Base-by-base conservation (phyloP, 1,139 yeast genomes). In the Lodderomyces elongisporus region DNA sequence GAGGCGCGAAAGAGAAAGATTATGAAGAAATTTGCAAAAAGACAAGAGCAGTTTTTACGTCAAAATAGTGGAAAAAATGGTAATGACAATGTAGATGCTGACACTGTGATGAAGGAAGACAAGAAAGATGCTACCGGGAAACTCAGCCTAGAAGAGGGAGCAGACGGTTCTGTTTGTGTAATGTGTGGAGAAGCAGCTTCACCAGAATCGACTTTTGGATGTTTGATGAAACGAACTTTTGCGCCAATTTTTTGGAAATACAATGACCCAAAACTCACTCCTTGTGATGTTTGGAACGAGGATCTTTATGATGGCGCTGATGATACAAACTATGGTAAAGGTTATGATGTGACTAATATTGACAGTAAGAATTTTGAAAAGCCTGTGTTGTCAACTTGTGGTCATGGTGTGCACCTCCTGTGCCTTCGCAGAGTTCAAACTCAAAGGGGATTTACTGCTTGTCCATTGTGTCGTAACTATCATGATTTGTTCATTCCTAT, bases 381-480 rank as follows among this genome's bases (percentile, higher is more conserved):
- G 7, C 38, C 58, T 25, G 77, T 75, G 4, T 58, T 71, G 13
- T 61, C 74, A 3, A 77, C 85, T 2, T 82, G 91, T 59, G 79
- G 83, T 15, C 93, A 82, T 54, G 78, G 77, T 7, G 70, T 81
- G 59, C 93, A 82, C 52, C 66, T 59, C 41, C n/a, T n/a, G n/a
- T n/a, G n/a, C n/a, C n/a, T n/a, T n/a, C n/a, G n/a, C n/a, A n/a
- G n/a, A n/a, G n/a, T n/a, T n/a, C n/a, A n/a, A n/a, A n/a, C n/a
- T n/a, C n/a, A n/a, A n/a, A n/a, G n/a, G n/a, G n/a, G n/a, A n/a
- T n/a, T n/a, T n/a, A n/a, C n/a, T n/a, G 60, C 70, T 3, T 81
- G 89, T 54, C 88, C 89, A 0, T 60, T 82, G 31, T 82, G 89
- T 51, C 77, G 76, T 43, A 70, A 76, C 2, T 60, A 62, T 18